A percentile compares a stretch with the other conserved stretches of the same genome.
Evolutionary conservation across 2,329 filamentous ascomycete species (phyloP).

Genomic region (Xylariales sp.): DNA sequence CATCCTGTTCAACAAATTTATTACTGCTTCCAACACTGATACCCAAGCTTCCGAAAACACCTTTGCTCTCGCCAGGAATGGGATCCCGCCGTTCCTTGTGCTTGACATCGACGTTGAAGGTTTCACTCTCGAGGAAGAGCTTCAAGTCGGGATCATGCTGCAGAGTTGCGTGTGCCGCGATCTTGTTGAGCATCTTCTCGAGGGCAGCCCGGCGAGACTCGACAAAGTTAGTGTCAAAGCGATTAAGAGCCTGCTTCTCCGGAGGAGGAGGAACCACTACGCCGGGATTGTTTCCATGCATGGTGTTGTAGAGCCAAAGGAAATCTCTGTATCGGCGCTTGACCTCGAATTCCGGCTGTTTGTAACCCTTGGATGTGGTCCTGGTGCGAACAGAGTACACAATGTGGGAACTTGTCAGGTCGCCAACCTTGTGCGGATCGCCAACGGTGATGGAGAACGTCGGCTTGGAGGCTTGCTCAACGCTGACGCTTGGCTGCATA

Average conservation of each 20-base stretch:
- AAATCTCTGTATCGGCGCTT: constrained; percentile 95
- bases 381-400: constrained; percentile 94
- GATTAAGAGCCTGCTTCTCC: constrained; percentile 94
- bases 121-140: constrained; percentile 92
- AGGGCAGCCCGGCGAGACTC: constrained; percentile 86
- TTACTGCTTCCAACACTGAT: constrained; percentile 70
- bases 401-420: constrained; percentile 94
- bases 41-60: constrained; percentile 82
- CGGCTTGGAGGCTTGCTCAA: constrained; percentile 92
- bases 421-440: constrained; percentile 96
- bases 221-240: constrained; percentile 95
- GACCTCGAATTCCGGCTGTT: constrained; percentile 86
- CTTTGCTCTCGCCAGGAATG: constrained; percentile 83
- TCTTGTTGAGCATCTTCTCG: constrained; percentile 98
- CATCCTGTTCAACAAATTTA: constrained; percentile 97
- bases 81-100: constrained; percentile 93
- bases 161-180: constrained; percentile 78
- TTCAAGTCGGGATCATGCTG: constrained; percentile 94
- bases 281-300: constrained; percentile 92
- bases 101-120: constrained; percentile 95
- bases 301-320: constrained; percentile 91
- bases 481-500: constrained; percentile 73
- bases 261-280: constrained; percentile 93
- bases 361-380: constrained; percentile 96
- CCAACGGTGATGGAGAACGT: constrained; percentile 87